phyloP scores from a whole-genome alignment of 371 early-diverging fungal genomes.

The Mucor lusitanicus region DNA sequence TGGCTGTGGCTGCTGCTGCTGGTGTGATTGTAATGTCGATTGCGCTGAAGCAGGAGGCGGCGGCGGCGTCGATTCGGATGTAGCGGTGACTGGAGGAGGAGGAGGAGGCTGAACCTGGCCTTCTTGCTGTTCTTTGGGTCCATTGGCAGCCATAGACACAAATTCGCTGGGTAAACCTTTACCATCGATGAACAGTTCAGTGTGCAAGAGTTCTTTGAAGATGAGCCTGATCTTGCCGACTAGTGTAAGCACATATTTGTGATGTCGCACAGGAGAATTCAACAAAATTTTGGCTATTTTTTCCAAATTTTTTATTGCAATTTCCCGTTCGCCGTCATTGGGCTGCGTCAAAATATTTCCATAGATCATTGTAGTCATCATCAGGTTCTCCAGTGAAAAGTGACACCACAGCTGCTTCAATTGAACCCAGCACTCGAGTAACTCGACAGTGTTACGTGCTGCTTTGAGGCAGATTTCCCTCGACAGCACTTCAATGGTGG shows the following conservation, averaged over 20 bases:
- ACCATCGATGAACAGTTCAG: neutral
- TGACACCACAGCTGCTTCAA: slow-evolving; percentile 51
- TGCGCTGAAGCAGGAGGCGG: neutral
- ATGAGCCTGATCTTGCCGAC: slow-evolving; percentile 27
- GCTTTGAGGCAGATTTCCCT: slow-evolving; percentile 34
- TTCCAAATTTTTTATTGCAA: slow-evolving; percentile 25
- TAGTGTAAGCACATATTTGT: slow-evolving; percentile 36
- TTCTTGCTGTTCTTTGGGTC: neutral
- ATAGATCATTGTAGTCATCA: slow-evolving; percentile 41
- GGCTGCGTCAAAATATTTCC: slow-evolving; percentile 26
- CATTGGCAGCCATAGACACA: neutral
- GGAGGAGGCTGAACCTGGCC: neutral
- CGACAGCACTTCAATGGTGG: slow-evolving; percentile 34
- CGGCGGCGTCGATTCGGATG: neutral
- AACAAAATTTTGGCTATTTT: slow-evolving; percentile 28
- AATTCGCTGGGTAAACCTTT: neutral
- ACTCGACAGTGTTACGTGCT: slow-evolving; percentile 37
- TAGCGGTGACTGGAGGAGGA: neutral
- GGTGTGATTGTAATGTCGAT: neutral
- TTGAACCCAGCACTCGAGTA: slow-evolving; percentile 45
- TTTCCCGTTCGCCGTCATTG: slow-evolving; percentile 11
- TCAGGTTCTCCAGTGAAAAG: slow-evolving; percentile 47
- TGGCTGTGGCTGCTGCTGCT: neutral
- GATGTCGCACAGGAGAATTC: slow-evolving; percentile 40
- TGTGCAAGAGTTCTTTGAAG: slow-evolving; percentile 7